phyloP scores from a whole-genome alignment of 2,329 filamentous ascomycete genomes.

The Colletotrichum theobromicola region DNA sequence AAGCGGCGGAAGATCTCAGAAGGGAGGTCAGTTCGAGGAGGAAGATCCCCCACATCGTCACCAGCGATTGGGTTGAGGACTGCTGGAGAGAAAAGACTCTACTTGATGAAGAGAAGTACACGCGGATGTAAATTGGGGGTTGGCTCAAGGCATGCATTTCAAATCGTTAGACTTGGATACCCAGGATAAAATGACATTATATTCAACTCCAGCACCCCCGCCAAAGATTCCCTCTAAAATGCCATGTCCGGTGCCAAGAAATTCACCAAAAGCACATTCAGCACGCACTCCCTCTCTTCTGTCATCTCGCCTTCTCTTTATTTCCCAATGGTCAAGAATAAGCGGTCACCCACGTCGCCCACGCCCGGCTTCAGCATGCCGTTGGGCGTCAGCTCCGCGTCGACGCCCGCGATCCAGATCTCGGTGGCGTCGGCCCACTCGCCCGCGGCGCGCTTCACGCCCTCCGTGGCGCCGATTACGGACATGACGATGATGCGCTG shows the following conservation, averaged over 20 bases:
- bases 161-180: neutral
- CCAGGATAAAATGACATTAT: neutral
- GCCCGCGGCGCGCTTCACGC: constrained; percentile 72
- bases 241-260: neutral
- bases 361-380: constrained; percentile 93
- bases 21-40: constrained; percentile 30
- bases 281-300: neutral
- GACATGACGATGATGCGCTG: constrained; percentile 77
- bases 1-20: constrained; percentile 47
- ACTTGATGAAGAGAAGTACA: constrained; percentile 77
- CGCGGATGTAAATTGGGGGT: constrained; percentile 26
- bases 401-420: constrained; percentile 84
- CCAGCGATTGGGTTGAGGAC: constrained; percentile 74
- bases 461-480: constrained; percentile 74
- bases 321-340: constrained; percentile 90
- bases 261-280: neutral
- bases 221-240: neutral
- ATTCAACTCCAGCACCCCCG: constrained; percentile 1
- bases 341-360: constrained; percentile 87
- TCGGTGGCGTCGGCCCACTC: constrained; percentile 82
- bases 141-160: neutral
- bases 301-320: constrained; percentile 36
- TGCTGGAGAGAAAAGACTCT: constrained; percentile 82
- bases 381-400: constrained; percentile 72
- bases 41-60: constrained; percentile 72